A percentile compares a stretch with the other conserved stretches of the same genome.
Evolutionary conservation across 768 basidiomycete genomes (phyloP).

Genomic region (Chlorophyllum brunneum): DNA sequence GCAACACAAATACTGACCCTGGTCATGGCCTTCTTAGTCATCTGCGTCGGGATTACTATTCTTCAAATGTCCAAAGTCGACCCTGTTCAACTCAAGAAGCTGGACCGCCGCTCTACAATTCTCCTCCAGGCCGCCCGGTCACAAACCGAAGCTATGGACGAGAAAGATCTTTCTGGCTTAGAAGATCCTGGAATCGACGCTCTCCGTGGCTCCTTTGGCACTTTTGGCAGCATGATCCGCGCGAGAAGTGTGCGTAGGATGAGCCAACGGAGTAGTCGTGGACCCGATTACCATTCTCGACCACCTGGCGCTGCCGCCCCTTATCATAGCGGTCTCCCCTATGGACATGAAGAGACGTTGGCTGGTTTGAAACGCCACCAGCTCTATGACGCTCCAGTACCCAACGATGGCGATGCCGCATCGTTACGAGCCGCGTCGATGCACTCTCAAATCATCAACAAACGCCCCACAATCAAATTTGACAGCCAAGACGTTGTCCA

Average conservation of each 20-base stretch:
- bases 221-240: conserved; percentile 87
- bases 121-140: conserved; percentile 81
- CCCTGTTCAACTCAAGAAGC: conserved; percentile 67
- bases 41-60: conserved; percentile 89
- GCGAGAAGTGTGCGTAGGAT: conserved; percentile 51
- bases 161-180: conserved; percentile 57
- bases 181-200: conserved; percentile 95
- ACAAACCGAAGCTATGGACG: conserved; percentile 65
- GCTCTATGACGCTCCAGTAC: conserved; percentile 86
- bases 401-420: conserved; percentile 33
- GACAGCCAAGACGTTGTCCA: conserved; percentile 71
- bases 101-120: conserved; percentile 88
- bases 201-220: conserved; percentile 86
- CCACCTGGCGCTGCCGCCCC: conserved; percentile 35
- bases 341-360: conserved; percentile 19
- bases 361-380: conserved; percentile 72
- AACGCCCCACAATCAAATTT: conserved; percentile 72
- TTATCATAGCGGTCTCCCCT: conserved; percentile 17
- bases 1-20: conserved; percentile 82
- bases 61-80: conserved; percentile 96
- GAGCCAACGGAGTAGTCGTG: conserved; percentile 41
- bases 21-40: conserved; percentile 88
- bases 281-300: conserved; percentile 28
- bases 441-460: conserved; percentile 30
- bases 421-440: conserved; percentile 37